Percentiles rank a stretch among this genome's conserved stretches.
These are phyloP conservation scores for Komagataella mondaviorum DNA, from an alignment of 805 yeast genomes.

Conservation along the genomic window DNA sequence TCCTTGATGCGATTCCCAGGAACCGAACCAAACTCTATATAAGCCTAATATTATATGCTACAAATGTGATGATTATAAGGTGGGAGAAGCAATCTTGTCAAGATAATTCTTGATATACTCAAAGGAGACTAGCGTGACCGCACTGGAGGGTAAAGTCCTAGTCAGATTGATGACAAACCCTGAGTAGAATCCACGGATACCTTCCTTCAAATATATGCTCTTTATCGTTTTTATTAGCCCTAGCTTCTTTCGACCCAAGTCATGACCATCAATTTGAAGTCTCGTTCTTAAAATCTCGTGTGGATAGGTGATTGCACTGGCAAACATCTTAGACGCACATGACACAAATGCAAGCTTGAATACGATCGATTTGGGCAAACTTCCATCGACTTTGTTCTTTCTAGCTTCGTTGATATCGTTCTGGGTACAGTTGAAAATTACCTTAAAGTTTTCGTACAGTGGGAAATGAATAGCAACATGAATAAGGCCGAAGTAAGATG, in stretches of 20 bases:
- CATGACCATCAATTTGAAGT: constrained; percentile 44
- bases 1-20: neutral
- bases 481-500: constrained; percentile 78
- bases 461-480: constrained; percentile 98
- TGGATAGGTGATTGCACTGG: constrained; percentile 83
- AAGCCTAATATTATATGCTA: neutral
- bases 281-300: constrained; percentile 91
- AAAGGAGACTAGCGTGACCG: constrained; percentile 87
- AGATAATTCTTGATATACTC: constrained; percentile 61
- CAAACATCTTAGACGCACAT: constrained; percentile 73
- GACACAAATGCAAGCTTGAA: constrained; percentile 50
- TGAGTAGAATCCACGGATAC: constrained; percentile 72
- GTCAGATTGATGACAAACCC: constrained; percentile 80
- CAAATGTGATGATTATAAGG: neutral
- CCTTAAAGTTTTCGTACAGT: constrained; percentile 71
- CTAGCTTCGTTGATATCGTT: constrained; percentile 2
- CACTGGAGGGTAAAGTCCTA: constrained; percentile 89
- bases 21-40: neutral
- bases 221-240: constrained; percentile 17
- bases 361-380: constrained; percentile 10
- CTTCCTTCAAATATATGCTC: constrained; percentile 48
- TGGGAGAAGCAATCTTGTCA: constrained; percentile 3
- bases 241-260: constrained; percentile 6
- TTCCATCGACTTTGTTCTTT: neutral
- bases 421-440: constrained; percentile 22